These are phyloP conservation scores for Globisporangium sylvaticum DNA, from an alignment of 352 stramenopile genomes.

Conservation along the genomic window DNA sequence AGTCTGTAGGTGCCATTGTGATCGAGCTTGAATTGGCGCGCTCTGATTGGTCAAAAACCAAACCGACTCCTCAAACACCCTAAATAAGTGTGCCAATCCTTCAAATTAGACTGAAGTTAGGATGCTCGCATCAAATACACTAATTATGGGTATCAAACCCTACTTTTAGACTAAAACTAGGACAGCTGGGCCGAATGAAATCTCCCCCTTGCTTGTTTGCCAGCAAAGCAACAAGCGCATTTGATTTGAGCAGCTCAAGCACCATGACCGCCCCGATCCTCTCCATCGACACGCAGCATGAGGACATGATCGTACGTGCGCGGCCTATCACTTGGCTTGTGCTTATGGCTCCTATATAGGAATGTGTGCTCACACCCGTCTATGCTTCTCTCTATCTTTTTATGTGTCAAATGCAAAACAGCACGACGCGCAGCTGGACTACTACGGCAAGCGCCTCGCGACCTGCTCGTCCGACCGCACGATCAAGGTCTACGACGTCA, in stretches of 20 bases:
- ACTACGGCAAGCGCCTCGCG: slow-evolving; percentile 98
- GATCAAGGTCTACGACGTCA: slow-evolving; percentile 97
- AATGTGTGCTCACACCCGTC: neutral
- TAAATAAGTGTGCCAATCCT: neutral
- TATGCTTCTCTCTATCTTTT: slow-evolving; percentile 16
- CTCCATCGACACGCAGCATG: slow-evolving; percentile 96
- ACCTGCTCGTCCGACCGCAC: slow-evolving; percentile 98
- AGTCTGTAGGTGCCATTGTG: neutral
- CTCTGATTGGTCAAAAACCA: slow-evolving; percentile 19
- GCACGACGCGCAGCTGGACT: slow-evolving; percentile 98
- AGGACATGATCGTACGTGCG: slow-evolving; percentile 93
- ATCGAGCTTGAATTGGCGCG: slow-evolving; percentile 23
- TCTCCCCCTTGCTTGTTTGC: slow-evolving; percentile 15
- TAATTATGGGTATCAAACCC: neutral
- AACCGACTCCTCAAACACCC: neutral
- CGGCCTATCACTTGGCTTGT: neutral
- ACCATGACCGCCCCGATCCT: slow-evolving; percentile 83
- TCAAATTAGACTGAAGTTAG: no score
- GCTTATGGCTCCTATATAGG: neutral
- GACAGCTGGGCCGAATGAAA: neutral
- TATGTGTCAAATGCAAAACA: slow-evolving; percentile 20
- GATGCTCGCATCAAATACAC: no score
- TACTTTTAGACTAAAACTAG: slow-evolving; percentile 3
- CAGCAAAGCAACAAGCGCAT: slow-evolving; percentile 21
- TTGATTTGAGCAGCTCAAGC: slow-evolving; percentile 6